Evolutionary conservation across 2,329 filamentous ascomycete genomes (phyloP), one percentile per base, ranked within the genome.

Genomic region (Ceratocystis alfenasii): DNA sequence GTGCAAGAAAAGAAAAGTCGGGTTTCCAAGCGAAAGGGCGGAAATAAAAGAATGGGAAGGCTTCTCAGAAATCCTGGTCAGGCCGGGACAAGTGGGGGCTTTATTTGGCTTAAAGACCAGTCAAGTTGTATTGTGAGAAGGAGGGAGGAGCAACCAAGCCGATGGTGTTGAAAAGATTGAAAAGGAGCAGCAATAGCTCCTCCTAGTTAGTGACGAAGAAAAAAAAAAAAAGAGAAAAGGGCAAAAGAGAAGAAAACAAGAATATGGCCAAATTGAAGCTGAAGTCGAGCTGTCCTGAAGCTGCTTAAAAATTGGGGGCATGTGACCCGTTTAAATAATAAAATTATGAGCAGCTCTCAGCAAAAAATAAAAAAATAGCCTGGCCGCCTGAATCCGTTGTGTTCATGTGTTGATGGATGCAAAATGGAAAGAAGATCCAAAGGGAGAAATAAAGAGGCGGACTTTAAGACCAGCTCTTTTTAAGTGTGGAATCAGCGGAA

Each of bases 1-100:
- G 41, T 60, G 48, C n/a, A 60, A 48, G 48, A 45, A 36, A 50
- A 48, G 41, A 12, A 50, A 48, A 63, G 41, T 44, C 25, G 7
- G 46, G 46, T 12, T 10, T n/a, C 2, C 20, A 3, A 5, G n/a
- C 46, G 46, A 50, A 50, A 50, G 45, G 33, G 10, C 62, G 62
- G 12, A 63, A 50, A 61, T 33, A 53, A 60, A 20, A 60, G 55
- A 48, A 61, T 50, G n/a, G 46, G 28, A 48, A 60, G 41, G 25
- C 7, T 25, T 25, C 22, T 36, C 28, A 61, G 36, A 41, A 41
- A 66, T 63, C 36, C 50, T 44, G 53, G 62, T 33, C 36, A 60
- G 53, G 25, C 57, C 59, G 65, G 65, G 62, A 66, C 53, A 63
- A 22, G 46, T 33, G 50, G 61, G 62, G 48, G 62, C 53, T 66